Percentiles rank a stretch among this genome's conserved stretches.
Evolutionary conservation across 306 rosid genomes (phyloP).

Genomic region (Senna tora): DNA sequence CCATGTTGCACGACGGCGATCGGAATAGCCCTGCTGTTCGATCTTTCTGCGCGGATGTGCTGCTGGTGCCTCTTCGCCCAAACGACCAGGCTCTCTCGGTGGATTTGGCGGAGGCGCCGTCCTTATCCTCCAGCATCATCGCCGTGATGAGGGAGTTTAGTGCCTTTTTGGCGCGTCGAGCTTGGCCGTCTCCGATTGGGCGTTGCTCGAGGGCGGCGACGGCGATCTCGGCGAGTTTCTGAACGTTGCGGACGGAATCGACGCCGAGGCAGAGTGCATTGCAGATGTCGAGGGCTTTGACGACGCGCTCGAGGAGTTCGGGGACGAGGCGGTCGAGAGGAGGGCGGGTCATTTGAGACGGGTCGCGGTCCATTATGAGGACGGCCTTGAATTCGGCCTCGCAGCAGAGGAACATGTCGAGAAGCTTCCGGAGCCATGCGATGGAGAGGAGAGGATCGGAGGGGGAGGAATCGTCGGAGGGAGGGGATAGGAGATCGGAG

Average conservation of each 20-base stretch:
- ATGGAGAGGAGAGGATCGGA: constrained; percentile 62
- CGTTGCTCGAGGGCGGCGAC: constrained; percentile 60
- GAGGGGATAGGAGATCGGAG: constrained; percentile 53
- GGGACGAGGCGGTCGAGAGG: constrained; percentile 84
- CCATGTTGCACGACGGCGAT: constrained; percentile 68
- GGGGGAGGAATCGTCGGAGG: constrained; percentile 48
- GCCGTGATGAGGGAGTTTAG: constrained; percentile 52
- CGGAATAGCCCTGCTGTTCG: constrained; percentile 47
- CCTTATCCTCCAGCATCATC: constrained; percentile 71
- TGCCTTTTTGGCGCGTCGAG: constrained; percentile 84
- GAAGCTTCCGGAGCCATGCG: constrained; percentile 71
- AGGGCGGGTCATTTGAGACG: constrained; percentile 64
- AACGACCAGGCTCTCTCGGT: constrained; percentile 84
- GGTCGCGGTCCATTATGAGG: constrained; percentile 73
- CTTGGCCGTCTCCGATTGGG: constrained; percentile 90
- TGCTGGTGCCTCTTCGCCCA: constrained; percentile 52
- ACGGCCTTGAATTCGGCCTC: constrained; percentile 94
- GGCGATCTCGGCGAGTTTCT: constrained; percentile 78
- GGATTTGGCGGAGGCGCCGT: constrained; percentile 42
- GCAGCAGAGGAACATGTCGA: constrained; percentile 82
- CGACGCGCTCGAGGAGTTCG: constrained; percentile 72
- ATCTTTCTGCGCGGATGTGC: constrained; percentile 37
- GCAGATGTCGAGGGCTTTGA: constrained; percentile 81
- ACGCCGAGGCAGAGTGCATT: constrained; percentile 79
- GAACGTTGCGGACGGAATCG: constrained; percentile 68